These are phyloP conservation scores for Calycina marina DNA, from an alignment of 2,329 filamentous ascomycete species.

Conservation along the genomic window DNA sequence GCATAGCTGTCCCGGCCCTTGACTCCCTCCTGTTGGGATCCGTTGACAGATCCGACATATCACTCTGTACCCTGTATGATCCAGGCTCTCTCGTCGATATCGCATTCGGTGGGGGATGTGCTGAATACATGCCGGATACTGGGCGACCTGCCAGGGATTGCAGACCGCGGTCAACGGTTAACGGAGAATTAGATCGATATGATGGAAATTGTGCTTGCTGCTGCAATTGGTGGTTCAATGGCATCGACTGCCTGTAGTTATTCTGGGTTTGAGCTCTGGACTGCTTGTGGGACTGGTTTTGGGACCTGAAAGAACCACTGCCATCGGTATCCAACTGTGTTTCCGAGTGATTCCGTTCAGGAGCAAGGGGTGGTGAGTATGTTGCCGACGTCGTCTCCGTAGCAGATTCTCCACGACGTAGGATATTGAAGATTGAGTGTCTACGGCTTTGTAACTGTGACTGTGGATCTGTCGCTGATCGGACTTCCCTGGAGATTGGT, in stretches of 20 bases:
- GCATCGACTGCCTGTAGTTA: slow-evolving; percentile 29
- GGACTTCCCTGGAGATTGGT: slow-evolving; percentile 14
- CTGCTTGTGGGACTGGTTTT: slow-evolving; percentile 16
- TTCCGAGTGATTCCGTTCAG: slow-evolving; percentile 10
- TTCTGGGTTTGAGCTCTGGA: slow-evolving; percentile 17
- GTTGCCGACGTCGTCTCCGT: slow-evolving; percentile 11
- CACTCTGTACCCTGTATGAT: slow-evolving; percentile 40
- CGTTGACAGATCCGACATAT: slow-evolving; percentile 42
- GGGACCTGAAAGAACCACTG: slow-evolving; percentile 17
- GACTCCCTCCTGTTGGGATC: slow-evolving; percentile 48
- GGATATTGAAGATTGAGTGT: slow-evolving; percentile 23
- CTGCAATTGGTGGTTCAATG: slow-evolving; percentile 28
- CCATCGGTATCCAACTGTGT: slow-evolving; percentile 17
- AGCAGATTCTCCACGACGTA: slow-evolving; percentile 19
- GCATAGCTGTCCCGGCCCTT: slow-evolving; percentile 41
- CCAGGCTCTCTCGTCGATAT: slow-evolving; percentile 25
- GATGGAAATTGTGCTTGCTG: slow-evolving; percentile 28
- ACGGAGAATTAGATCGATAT: slow-evolving; percentile 28
- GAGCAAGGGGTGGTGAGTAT: slow-evolving; percentile 8
- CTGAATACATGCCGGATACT: slow-evolving; percentile 31
- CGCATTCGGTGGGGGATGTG: slow-evolving; percentile 26
- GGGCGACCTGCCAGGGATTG: slow-evolving; percentile 24
- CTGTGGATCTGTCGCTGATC: slow-evolving; percentile 17
- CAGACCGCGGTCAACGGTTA: slow-evolving; percentile 23
- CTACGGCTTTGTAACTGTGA: slow-evolving; percentile 20